These are phyloP conservation scores for Odontarrhena argentea DNA, from an alignment of 345 rosid genomes.

Conservation along the genomic window DNA sequence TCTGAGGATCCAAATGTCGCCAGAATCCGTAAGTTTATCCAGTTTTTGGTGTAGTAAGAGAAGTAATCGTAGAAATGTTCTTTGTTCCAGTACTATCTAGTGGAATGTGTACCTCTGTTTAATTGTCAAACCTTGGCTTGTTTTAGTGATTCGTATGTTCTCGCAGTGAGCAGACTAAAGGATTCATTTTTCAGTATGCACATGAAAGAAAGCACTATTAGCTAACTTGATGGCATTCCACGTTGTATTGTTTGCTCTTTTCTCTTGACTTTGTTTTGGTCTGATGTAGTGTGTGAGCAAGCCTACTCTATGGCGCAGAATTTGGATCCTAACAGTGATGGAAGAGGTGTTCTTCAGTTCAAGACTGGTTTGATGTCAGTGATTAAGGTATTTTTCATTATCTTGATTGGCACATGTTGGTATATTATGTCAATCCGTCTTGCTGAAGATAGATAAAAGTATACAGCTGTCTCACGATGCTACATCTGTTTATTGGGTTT, in stretches of 20 bases:
- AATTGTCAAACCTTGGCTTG: background rate
- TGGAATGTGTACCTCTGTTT: background rate
- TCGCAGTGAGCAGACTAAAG: background rate
- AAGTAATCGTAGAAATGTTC: too few species aligned
- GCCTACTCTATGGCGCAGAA: slow-evolving; percentile 93
- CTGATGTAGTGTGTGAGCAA: slow-evolving; percentile 84
- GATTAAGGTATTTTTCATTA: slow-evolving; percentile 61
- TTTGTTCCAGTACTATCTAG: background rate
- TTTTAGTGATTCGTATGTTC: background rate
- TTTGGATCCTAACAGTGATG: slow-evolving; percentile 91
- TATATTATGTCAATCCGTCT: background rate
- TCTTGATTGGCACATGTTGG: slow-evolving; percentile 4
- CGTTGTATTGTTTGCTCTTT: background rate
- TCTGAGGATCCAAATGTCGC: slow-evolving; percentile 76
- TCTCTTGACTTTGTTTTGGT: slow-evolving; percentile 19
- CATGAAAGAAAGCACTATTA: background rate
- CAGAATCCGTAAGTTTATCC: slow-evolving; percentile 62
- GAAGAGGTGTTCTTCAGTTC: slow-evolving; percentile 98
- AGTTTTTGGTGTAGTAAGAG: background rate
- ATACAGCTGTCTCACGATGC: slow-evolving; percentile 6
- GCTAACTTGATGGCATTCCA: slow-evolving; percentile 3
- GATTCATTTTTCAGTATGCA: slow-evolving; percentile 7
- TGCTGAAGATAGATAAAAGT: background rate
- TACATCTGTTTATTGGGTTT: slow-evolving; percentile 17
- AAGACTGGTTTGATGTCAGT: slow-evolving; percentile 97